Conservation (phyloP, 1,284 basidiomycete genomes). For the Papiliotrema terrestris region DNA sequence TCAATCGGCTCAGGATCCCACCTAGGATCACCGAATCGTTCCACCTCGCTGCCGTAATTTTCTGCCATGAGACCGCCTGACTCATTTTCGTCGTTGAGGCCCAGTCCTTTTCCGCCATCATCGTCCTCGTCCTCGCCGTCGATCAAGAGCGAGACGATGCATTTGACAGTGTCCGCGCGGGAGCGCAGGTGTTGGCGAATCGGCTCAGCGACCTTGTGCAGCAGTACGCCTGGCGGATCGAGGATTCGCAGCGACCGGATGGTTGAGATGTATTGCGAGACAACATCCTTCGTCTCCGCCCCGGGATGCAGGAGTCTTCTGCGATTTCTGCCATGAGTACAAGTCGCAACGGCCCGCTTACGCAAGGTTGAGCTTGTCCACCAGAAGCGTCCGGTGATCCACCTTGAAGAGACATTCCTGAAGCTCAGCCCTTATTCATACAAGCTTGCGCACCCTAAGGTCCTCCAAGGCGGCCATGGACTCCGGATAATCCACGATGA, state of each 20-base stretch:
- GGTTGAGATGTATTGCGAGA: constrained; percentile 89
- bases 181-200: constrained; percentile 78
- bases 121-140: constrained; percentile 65
- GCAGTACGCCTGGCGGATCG: constrained; percentile 85
- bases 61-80: constrained; percentile 44
- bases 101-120: no score
- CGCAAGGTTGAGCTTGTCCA: constrained; percentile 42
- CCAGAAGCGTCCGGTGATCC: constrained; percentile 38
- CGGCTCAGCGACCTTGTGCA: constrained; percentile 87
- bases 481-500: constrained; percentile 90
- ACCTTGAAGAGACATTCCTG: constrained; percentile 43
- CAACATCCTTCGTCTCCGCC: constrained; percentile 87
- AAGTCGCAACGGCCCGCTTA: constrained; percentile 18
- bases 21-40: constrained; percentile 79
- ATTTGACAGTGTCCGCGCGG: constrained; percentile 83
- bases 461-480: constrained; percentile 84
- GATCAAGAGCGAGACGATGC: constrained; percentile 85
- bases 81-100: constrained; percentile 49
- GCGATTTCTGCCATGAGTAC: constrained; percentile 58
- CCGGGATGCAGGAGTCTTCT: constrained; percentile 92
- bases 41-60: constrained; percentile 67
- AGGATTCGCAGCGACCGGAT: constrained; percentile 87
- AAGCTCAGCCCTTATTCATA: constrained; percentile 2
- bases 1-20: constrained; percentile 94
- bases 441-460: constrained; percentile 58